Evolutionary conservation across 2,329 filamentous ascomycete species (phyloP).

Genomic region (Aureobasidium lini): DNA sequence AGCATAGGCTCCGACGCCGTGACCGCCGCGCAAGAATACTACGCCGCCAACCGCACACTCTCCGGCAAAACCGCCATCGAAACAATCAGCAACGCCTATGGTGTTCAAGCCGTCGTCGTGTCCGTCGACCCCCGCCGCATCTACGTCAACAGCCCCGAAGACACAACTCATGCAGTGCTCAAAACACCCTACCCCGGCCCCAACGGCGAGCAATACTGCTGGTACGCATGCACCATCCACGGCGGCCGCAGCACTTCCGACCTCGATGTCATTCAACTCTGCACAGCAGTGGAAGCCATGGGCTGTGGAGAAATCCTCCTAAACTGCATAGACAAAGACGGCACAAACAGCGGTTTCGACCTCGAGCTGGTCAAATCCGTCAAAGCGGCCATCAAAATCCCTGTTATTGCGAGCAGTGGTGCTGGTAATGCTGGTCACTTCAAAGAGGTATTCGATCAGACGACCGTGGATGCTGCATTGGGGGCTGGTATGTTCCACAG

Average conservation of each 20-base stretch:
- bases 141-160: slow-evolving; percentile 63
- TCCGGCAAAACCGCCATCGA: slow-evolving; percentile 87
- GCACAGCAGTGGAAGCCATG: slow-evolving; percentile 88
- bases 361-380: slow-evolving; percentile 84
- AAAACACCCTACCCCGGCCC: slow-evolving; percentile 63
- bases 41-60: slow-evolving; percentile 59
- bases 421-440: slow-evolving; percentile 86
- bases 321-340: slow-evolving; percentile 97
- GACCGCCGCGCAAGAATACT: slow-evolving; percentile 84
- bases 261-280: slow-evolving; percentile 83
- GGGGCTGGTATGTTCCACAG: slow-evolving; percentile 98
- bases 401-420: slow-evolving; percentile 90
- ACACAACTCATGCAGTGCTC: slow-evolving; percentile 69
- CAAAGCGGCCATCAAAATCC: slow-evolving; percentile 79
- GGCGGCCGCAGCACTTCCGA: slow-evolving; percentile 91
- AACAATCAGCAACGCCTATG: slow-evolving; percentile 87
- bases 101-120: slow-evolving; percentile 93
- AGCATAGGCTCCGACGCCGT: slow-evolving; percentile 95
- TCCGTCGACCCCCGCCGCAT: slow-evolving; percentile 89
- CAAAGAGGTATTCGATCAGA: slow-evolving; percentile 78
- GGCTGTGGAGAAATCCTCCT: slow-evolving; percentile 88
- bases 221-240: slow-evolving; percentile 97
- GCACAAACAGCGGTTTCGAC: slow-evolving; percentile 90
- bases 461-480: slow-evolving; percentile 81
- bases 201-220: slow-evolving; percentile 73